Evolutionary conservation across 176 grass and related monocot genomes (phyloP).

Genomic region (Hordeum marinum): DNA sequence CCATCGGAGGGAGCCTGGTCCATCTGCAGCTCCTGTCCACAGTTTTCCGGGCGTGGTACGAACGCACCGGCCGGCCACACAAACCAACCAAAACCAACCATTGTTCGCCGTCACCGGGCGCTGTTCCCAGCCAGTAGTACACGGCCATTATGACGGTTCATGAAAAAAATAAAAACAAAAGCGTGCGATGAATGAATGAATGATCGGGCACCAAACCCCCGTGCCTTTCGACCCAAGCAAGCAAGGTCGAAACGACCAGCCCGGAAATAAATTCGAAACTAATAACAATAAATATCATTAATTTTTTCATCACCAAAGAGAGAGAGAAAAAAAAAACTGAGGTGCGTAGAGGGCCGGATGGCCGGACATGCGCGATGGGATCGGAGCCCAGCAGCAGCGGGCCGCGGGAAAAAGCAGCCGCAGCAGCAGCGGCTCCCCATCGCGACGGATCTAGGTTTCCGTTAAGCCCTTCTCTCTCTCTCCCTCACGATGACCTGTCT

Average conservation of each 20-base stretch:
- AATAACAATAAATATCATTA: too few relatives aligned
- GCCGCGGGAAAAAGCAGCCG: not conserved
- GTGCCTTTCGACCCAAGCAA: not conserved
- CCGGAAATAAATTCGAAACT: not conserved
- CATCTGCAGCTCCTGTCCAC: not conserved
- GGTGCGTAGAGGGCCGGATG: not conserved
- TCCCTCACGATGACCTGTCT: not conserved
- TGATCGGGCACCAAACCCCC: not conserved
- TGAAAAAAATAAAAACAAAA: not conserved
- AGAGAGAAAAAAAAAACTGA: not conserved
- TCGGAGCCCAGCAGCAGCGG: not conserved
- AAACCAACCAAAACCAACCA: not conserved
- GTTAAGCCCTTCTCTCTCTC: not conserved
- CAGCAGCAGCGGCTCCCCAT: too few relatives aligned
- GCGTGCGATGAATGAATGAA: not conserved
- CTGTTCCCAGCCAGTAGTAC: too few relatives aligned
- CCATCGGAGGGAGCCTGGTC: not conserved
- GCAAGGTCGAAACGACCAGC: not conserved
- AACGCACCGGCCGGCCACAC: too few relatives aligned
- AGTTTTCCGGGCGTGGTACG: not conserved
- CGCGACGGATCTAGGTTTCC: slow-evolving; percentile 58
- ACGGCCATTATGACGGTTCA: not conserved
- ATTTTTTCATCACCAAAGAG: not conserved
- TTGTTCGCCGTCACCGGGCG: not conserved
- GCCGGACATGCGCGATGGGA: not conserved